These are phyloP conservation scores for Tricladium varicosporioides DNA, from an alignment of 2,329 filamentous ascomycete genomes.

Conservation along the genomic window DNA sequence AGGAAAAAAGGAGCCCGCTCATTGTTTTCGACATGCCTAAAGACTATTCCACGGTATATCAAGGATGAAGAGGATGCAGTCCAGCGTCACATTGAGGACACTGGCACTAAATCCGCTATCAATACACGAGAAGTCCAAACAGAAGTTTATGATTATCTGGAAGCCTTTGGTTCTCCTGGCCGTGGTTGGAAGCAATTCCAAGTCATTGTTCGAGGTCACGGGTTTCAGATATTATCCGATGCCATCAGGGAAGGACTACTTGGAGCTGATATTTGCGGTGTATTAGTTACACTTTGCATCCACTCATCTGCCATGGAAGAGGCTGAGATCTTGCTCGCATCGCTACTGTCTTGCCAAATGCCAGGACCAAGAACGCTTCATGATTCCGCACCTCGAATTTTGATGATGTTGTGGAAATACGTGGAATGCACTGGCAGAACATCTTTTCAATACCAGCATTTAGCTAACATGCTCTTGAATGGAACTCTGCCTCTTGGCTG, in stretches of 20 bases:
- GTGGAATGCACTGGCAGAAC: constrained; percentile 32
- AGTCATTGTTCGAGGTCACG: constrained; percentile 46
- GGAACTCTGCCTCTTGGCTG: constrained; percentile 41
- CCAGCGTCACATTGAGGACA: constrained; percentile 37
- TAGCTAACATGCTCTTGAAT: constrained; percentile 37
- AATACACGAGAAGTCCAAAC: constrained; percentile 39
- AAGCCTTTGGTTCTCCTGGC: constrained; percentile 40
- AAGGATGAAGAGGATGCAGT: constrained; percentile 44
- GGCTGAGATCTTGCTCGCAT: constrained; percentile 41
- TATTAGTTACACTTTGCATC: constrained; percentile 43
- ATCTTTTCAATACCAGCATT: constrained; percentile 38
- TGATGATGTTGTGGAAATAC: constrained; percentile 38
- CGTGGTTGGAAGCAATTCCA: constrained; percentile 47
- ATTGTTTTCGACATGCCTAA: constrained; percentile 48
- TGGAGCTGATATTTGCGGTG: constrained; percentile 38
- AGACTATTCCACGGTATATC: constrained; percentile 48
- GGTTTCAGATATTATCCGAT: constrained; percentile 41
- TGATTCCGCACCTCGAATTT: constrained; percentile 29
- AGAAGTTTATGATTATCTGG: constrained; percentile 49
- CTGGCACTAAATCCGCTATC: constrained; percentile 36
- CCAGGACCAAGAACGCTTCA: constrained; percentile 36
- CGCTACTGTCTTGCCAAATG: constrained; percentile 37
- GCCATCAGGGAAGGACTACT: constrained; percentile 44
- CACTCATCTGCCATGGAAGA: constrained; percentile 38
- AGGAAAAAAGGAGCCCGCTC: constrained; percentile 37